Base-by-base conservation (phyloP, 306 rosid genomes). In the Cotoneaster glaucophyllus region DNA sequence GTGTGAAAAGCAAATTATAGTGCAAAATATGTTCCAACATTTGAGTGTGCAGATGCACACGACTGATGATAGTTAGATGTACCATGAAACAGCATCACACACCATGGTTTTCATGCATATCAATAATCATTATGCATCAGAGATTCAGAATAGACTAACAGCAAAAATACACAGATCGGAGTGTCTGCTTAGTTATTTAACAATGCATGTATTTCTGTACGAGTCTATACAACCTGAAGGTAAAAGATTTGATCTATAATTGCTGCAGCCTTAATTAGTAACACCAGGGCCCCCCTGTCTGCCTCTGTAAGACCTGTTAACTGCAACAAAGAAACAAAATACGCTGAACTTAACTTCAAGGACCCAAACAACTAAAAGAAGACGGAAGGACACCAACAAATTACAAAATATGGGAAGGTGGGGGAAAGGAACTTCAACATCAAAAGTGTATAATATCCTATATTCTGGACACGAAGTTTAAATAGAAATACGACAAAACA, bases 181-280 rank as follows among this genome's bases (percentile, higher is more conserved):
- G 31, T 44, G 32, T 70, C 13, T 61, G 44, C n/a, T n/a, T 66
- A 37, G 18, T 39, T 64, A 59, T 67, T 48, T 44, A 64, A 48
- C 71, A 50, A 74, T 52, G 54, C 4, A 37, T 8, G 44, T 59
- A 62, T 80, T 52, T 53, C 12, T 53, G 21, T 32, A 53, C 6
- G n/a, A 71, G 69, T 72, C 69, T 63, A 73, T 53, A 70, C 67
- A 76, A 95, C 97, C 98, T 95, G 98, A 69, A 79, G 79, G 85
- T 79, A 69, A 85, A 89, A 95, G 69, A 92, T 93, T 70, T 90
- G 92, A 74, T 95, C 93, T 93, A 92, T 86, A 75, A 92, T 79
- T 72, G 80, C 69, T 78, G 98, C 97, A 69, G 96, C 97, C 86
- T 85, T 90, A 78, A 95, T 80, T 70, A 92, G 76, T 54, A 80